Base-by-base conservation (phyloP, 2,329 filamentous ascomycete genomes). In the Hypomyces rosellus region DNA sequence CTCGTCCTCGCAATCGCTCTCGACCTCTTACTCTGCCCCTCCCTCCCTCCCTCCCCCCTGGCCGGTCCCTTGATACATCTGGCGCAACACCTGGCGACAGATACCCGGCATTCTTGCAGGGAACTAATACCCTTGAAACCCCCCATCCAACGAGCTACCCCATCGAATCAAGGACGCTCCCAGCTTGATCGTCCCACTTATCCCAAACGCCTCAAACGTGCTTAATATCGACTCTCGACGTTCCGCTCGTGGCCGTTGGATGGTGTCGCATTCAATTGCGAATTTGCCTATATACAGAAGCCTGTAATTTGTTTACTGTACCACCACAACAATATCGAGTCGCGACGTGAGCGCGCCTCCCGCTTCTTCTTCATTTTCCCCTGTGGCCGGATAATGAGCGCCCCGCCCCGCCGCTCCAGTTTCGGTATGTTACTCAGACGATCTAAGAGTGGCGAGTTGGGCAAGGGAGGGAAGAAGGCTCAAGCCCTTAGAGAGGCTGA, bases 381-480 rank as follows among this genome's bases (percentile, higher is more conserved):
- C 43, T 30, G 20, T 15, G 18, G 30, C n/a, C 16, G 41, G 34
- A 51, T 16, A 41, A 66, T 65, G 61, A 65, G 58, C 59, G 53
- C 57, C 30, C 50, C 41, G 49, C 59, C 63, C 57, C 66, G 61
- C 57, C 65, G 64, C 51, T 61, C 75, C 57, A 77, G 72, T 61
- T 70, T 79, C 69, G 74, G 74, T 61, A 77, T 78, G 69, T 78
- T 88, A 63, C 76, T 87, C 55, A 78, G 82, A 68, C 80, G 84
- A 59, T 79, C 78, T 64, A 87, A 86, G 65, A 86, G 83, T 51
- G 78, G 78, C 53, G 83, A 88, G 57, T 65, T 86, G 51, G 76
- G 75, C 59, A 80, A 80, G 59, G 74, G 72, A 56, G 74, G 73
- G 66, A 82, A 77, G 68, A 85, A 82, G 72, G 74, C 72, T 62